Percentiles rank a stretch among this genome's conserved stretches.
Conservation (phyloP, 148 eudicot genomes). For the Rhododendron williamsianum region DNA sequence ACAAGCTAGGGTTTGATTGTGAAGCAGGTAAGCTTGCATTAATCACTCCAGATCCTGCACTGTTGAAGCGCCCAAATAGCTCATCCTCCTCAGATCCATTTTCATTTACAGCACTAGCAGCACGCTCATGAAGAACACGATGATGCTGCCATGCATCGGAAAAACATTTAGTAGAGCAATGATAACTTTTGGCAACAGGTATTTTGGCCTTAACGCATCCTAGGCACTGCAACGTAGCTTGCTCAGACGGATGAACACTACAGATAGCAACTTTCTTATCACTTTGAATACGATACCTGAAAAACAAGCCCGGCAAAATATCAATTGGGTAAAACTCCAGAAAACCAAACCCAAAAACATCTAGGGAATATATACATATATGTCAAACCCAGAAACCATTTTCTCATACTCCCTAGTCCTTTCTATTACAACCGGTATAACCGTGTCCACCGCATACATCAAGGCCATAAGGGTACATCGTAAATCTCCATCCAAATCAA, state of each 20-base stretch:
- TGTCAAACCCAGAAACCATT: neutral
- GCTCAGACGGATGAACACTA: slow-evolving; percentile 97
- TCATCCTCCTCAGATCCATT: slow-evolving; percentile 95
- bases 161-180: slow-evolving; percentile 94
- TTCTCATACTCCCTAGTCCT: neutral
- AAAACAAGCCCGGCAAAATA: slow-evolving; percentile 11
- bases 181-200: slow-evolving; percentile 86
- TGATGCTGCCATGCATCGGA: slow-evolving; percentile 99
- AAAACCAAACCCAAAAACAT: neutral
- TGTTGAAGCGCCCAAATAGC: slow-evolving; percentile 69
- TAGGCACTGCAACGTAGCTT: slow-evolving; percentile 89
- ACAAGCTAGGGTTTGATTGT: slow-evolving; percentile 56
- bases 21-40: slow-evolving; percentile 47
- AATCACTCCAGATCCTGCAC: slow-evolving; percentile 59
- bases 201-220: slow-evolving; percentile 94
- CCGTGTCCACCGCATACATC: neutral
- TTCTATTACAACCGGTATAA: neutral
- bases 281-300: slow-evolving; percentile 96
- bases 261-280: slow-evolving; percentile 85
- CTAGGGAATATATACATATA: neutral
- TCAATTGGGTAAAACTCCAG: neutral
- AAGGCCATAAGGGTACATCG: neutral
- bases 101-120: slow-evolving; percentile 84
- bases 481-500: neutral
- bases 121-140: slow-evolving; percentile 94